Percentiles rank a stretch among this genome's conserved stretches.
Conservation (phyloP, 495 filamentous ascomycete genomes). For the Aspergillus bertholletiae region DNA sequence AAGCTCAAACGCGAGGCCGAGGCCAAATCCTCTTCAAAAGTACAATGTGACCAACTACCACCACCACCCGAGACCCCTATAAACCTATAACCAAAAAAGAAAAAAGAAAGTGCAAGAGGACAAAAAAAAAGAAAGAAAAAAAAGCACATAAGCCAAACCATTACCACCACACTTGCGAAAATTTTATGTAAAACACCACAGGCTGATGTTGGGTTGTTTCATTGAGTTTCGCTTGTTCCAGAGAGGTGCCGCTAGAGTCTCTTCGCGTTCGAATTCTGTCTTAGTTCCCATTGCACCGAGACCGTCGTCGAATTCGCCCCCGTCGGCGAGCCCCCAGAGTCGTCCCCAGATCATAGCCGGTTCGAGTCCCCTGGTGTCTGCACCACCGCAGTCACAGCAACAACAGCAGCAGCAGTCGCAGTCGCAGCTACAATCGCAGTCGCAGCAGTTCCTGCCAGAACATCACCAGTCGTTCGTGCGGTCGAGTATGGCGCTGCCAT, state of each 20-base stretch:
- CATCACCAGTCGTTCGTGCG: neutral
- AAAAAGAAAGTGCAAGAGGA: constrained; percentile 3
- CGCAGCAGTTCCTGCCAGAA: too few relatives aligned
- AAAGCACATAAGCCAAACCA: constrained; percentile 17
- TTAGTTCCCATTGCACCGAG: constrained; percentile 40
- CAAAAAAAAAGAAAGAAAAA: neutral
- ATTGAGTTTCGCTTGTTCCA: constrained; percentile 22
- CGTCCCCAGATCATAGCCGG: too few relatives aligned
- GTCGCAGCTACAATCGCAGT: neutral
- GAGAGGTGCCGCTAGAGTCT: constrained; percentile 31
- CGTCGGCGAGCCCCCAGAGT: too few relatives aligned
- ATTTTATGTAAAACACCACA: constrained; percentile 13
- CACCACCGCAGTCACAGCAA: constrained; percentile 4
- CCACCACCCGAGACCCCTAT: neutral
- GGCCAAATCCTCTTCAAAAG: constrained; percentile 46
- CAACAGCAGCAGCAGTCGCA: neutral
- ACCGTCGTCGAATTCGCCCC: constrained; percentile 17
- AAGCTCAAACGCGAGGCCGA: constrained; percentile 94
- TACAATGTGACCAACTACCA: constrained; percentile 18
- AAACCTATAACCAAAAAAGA: too few relatives aligned
- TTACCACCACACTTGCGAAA: constrained; percentile 10
- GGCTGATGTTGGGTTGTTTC: constrained; percentile 31
- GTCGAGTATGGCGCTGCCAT: neutral
- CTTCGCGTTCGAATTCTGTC: constrained; percentile 25
- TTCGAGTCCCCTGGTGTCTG: too few relatives aligned